Evolutionary conservation across 805 yeast species (phyloP).

Genomic region (Tetrapisispora fleetii): DNA sequence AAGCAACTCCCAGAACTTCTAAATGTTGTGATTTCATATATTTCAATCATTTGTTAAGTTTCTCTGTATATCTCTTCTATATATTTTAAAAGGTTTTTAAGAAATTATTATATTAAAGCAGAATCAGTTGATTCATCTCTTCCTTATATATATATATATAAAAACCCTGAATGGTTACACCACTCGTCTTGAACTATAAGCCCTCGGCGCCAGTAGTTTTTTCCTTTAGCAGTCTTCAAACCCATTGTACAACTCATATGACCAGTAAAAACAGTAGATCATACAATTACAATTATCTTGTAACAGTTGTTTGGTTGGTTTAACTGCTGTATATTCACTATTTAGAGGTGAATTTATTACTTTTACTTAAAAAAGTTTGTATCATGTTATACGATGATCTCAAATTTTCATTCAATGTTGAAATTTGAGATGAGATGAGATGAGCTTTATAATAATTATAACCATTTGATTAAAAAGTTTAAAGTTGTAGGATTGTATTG

Average conservation of each 20-base stretch:
- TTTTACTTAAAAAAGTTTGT: not conserved
- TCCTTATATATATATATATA: not conserved
- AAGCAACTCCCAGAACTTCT: conserved; percentile 3
- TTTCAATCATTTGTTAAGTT: not conserved
- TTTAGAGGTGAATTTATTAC: not conserved
- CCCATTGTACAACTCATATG: too few relatives aligned
- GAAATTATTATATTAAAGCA: not conserved
- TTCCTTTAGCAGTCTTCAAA: too few relatives aligned
- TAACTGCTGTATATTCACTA: too few relatives aligned
- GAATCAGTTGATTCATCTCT: too few relatives aligned
- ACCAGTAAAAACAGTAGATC: too few relatives aligned
- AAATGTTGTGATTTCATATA: not conserved
- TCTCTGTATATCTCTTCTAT: conserved; percentile 1
- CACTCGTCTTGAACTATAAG: too few relatives aligned
- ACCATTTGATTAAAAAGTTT: too few relatives aligned
- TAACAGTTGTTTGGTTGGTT: too few relatives aligned
- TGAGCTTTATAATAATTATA: not conserved
- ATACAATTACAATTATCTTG: too few relatives aligned
- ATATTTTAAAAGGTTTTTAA: conserved; percentile 3
- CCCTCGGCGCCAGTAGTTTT: too few relatives aligned
- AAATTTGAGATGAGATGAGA: conserved; percentile 3
- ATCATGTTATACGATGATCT: not conserved
- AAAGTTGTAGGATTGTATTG: too few relatives aligned
- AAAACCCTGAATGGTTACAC: too few relatives aligned
- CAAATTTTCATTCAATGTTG: not conserved